Evolutionary conservation across 352 stramenopile species (phyloP).

Genomic region (Globisporangium solare): DNA sequence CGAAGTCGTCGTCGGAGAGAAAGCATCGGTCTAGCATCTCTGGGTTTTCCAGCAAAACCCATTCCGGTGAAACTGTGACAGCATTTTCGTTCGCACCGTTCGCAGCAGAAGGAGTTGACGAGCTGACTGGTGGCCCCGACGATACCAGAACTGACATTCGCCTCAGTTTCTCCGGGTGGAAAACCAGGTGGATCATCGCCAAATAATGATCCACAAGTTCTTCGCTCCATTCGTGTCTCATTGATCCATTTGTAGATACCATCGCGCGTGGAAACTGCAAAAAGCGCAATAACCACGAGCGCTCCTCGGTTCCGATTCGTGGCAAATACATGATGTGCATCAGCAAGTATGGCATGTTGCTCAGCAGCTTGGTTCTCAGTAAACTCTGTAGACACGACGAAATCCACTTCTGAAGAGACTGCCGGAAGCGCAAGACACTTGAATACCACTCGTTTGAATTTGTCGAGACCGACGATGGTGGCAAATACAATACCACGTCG

Average conservation of each 20-base stretch:
- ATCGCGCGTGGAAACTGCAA: conserved; percentile 77
- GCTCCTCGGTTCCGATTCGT: conserved; percentile 69
- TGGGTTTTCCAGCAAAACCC: conserved; percentile 80
- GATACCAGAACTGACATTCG: conserved; percentile 68
- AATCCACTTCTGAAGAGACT: conserved; percentile 83
- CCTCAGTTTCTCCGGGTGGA: conserved; percentile 80
- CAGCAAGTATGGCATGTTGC: conserved; percentile 79
- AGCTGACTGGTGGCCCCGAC: conserved; percentile 34
- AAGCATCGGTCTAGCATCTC: conserved; percentile 77
- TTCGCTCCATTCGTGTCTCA: conserved; percentile 69
- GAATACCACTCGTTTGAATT: conserved; percentile 80
- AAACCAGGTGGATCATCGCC: conserved; percentile 82
- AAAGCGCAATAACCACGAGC: conserved; percentile 76
- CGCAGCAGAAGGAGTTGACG: conserved; percentile 9
- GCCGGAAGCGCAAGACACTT: conserved; percentile 63
- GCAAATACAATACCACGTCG: conserved; percentile 71
- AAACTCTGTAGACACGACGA: conserved; percentile 57
- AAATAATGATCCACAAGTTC: conserved; percentile 83
- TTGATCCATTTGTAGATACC: conserved; percentile 42
- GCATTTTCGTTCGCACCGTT: conserved; percentile 20
- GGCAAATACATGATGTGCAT: conserved; percentile 86
- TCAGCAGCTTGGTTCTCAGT: conserved; percentile 52
- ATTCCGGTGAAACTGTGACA: conserved; percentile 55
- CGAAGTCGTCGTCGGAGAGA: conserved; percentile 82
- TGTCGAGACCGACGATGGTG: conserved; percentile 70